These are phyloP conservation scores for Ustilago trichophora DNA, from an alignment of 1,284 basidiomycete species.

Conservation along the genomic window DNA sequence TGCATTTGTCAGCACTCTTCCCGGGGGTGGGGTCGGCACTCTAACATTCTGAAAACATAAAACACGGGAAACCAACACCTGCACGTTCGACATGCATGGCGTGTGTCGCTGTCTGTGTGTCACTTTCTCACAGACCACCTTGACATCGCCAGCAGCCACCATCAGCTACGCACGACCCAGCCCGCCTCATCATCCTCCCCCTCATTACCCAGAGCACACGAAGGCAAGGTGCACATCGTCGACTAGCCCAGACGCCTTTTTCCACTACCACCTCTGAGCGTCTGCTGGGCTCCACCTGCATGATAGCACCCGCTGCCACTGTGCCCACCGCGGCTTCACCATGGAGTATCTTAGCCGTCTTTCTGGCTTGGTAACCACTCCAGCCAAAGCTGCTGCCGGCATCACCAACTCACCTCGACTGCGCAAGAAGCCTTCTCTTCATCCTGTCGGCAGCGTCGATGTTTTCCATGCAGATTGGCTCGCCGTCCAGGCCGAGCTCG, in stretches of 20 bases:
- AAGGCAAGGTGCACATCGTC: too few species aligned
- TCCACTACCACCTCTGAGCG: too few species aligned
- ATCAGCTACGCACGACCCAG: too few species aligned
- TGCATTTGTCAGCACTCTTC: conserved; percentile 33
- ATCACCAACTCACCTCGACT: conserved; percentile 26
- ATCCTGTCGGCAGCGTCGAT: conserved; percentile 42
- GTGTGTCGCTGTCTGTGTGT: not conserved
- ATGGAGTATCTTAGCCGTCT: conserved; percentile 50
- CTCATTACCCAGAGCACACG: too few species aligned
- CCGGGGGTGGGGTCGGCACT: too few species aligned
- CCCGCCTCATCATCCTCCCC: too few species aligned
- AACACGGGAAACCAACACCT: conserved; percentile 27
- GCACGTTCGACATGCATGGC: too few species aligned
- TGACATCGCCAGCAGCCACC: too few species aligned
- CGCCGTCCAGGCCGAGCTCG: conserved; percentile 67
- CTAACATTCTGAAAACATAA: conserved; percentile 1
- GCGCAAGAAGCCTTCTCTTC: conserved; percentile 37
- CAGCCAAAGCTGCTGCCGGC: conserved; percentile 31
- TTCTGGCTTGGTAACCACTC: conserved; percentile 40
- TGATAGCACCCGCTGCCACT: not conserved
- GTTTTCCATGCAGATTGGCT: conserved; percentile 47
- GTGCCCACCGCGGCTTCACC: conserved; percentile 16
- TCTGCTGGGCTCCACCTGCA: too few species aligned
- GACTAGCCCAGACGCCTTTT: too few species aligned
- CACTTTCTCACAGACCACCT: not conserved